Percentiles rank a stretch among this genome's conserved stretches.
phyloP scores from a whole-genome alignment of 2,329 filamentous ascomycete genomes.

The Colletotrichum paranaense region DNA sequence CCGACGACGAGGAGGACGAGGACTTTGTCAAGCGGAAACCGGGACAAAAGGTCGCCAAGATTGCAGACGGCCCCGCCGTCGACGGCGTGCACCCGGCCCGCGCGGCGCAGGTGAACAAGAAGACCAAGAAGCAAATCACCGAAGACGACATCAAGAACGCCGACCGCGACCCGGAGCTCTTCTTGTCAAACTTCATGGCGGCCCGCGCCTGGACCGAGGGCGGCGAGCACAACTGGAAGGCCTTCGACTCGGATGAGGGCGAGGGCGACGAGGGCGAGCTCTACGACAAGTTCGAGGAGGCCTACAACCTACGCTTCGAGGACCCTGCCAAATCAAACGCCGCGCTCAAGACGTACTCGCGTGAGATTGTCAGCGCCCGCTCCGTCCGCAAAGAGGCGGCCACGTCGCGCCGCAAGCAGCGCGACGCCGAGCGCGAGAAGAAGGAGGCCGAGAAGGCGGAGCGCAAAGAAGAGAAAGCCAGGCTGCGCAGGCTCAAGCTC shows the following conservation, averaged over 20 bases:
- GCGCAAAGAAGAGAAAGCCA: constrained; percentile 82
- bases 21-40: constrained; percentile 81
- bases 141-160: constrained; percentile 78
- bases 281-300: constrained; percentile 82
- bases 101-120: constrained; percentile 55
- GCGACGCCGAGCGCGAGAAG: constrained; percentile 81
- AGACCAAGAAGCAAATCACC: constrained; percentile 52
- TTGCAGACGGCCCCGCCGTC: constrained; percentile 28
- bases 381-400: constrained; percentile 88
- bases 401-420: constrained; percentile 79
- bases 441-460: constrained; percentile 83
- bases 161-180: constrained; percentile 90
- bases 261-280: constrained; percentile 76
- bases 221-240: constrained; percentile 75
- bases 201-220: constrained; percentile 85
- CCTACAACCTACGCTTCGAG: constrained; percentile 97
- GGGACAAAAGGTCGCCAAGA: constrained; percentile 49
- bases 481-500: constrained; percentile 87
- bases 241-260: constrained; percentile 94
- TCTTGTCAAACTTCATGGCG: constrained; percentile 95
- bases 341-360: constrained; percentile 86
- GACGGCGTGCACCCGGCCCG: constrained; percentile 69
- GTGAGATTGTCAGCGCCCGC: constrained; percentile 83
- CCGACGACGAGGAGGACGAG: constrained; percentile 70
- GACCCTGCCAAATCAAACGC: constrained; percentile 91